phyloP scores from a whole-genome alignment of 2,329 filamentous ascomycete species.

The Cladophialophora immunda region DNA sequence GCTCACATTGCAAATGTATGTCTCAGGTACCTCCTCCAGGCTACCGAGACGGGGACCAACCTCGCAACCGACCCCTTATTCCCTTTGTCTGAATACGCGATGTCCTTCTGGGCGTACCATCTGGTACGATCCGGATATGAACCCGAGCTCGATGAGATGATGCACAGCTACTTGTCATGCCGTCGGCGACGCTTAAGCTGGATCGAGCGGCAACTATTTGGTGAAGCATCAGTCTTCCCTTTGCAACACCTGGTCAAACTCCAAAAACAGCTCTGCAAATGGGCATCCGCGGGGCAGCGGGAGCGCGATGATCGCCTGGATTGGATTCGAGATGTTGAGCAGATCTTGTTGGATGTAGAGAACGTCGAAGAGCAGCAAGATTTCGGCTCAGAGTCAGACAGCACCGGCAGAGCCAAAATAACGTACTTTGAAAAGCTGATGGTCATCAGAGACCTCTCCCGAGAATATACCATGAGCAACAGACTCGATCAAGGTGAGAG shows the following conservation, averaged over 20 bases:
- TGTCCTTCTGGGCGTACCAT: neutral
- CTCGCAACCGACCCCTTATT: neutral
- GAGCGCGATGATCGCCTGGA: neutral
- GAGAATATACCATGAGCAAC: conserved; percentile 2
- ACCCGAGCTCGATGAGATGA: neutral
- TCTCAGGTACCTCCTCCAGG: neutral
- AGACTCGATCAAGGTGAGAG: neutral
- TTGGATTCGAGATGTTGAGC: neutral
- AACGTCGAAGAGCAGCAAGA: neutral
- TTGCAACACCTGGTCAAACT: neutral
- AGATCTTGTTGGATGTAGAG: neutral
- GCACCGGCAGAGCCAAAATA: neutral
- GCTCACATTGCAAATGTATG: neutral
- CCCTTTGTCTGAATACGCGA: neutral
- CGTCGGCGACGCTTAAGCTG: neutral
- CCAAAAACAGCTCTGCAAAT: neutral
- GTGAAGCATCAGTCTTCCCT: neutral
- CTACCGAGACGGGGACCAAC: neutral
- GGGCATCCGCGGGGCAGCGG: neutral
- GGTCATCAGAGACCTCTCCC: conserved; percentile 2
- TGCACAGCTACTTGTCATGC: neutral
- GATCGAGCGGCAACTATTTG: neutral
- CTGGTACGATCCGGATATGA: neutral
- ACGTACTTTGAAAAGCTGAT: conserved; percentile 4
- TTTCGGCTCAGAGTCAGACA: neutral